phyloP scores from a whole-genome alignment of 176 grass and related monocot species.

The Oryza glaberrima region DNA sequence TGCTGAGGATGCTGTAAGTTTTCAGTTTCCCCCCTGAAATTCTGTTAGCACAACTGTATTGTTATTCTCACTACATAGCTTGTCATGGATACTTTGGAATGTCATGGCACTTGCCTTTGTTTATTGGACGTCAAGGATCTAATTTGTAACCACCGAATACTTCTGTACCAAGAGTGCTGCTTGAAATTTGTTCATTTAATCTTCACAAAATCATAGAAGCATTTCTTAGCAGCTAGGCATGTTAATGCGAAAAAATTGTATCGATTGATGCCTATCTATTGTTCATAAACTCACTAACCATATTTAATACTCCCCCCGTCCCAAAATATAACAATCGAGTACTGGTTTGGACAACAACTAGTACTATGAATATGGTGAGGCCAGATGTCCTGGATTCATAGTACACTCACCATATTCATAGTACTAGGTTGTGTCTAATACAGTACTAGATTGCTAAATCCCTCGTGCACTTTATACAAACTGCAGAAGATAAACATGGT shows the following conservation, averaged over 20 bases:
- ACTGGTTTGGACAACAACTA: too few relatives aligned
- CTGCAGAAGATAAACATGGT: not conserved
- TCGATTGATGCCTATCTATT: not conserved
- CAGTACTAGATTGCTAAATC: not conserved
- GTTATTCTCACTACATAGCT: too few relatives aligned
- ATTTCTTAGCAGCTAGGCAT: not conserved
- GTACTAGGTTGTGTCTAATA: too few relatives aligned
- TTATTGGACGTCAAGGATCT: too few relatives aligned
- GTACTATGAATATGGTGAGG: too few relatives aligned
- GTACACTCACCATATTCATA: too few relatives aligned
- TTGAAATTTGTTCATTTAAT: not conserved
- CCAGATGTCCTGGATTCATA: too few relatives aligned
- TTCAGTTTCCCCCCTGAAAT: not conserved
- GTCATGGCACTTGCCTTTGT: too few relatives aligned
- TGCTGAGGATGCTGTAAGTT: slow-evolving; percentile 87
- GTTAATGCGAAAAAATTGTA: not conserved
- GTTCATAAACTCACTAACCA: not conserved
- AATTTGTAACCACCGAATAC: too few relatives aligned
- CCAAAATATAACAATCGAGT: too few relatives aligned
- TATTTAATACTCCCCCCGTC: not conserved
- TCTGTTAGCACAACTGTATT: too few relatives aligned
- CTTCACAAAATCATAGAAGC: not conserved
- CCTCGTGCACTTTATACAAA: not conserved
- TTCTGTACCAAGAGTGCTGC: not conserved
- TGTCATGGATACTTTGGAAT: too few relatives aligned